A percentile compares a stretch with the other conserved stretches of the same genome.
These are phyloP conservation scores for Rusavskia elegans DNA, from an alignment of 495 filamentous ascomycete genomes.

Conservation along the genomic window DNA sequence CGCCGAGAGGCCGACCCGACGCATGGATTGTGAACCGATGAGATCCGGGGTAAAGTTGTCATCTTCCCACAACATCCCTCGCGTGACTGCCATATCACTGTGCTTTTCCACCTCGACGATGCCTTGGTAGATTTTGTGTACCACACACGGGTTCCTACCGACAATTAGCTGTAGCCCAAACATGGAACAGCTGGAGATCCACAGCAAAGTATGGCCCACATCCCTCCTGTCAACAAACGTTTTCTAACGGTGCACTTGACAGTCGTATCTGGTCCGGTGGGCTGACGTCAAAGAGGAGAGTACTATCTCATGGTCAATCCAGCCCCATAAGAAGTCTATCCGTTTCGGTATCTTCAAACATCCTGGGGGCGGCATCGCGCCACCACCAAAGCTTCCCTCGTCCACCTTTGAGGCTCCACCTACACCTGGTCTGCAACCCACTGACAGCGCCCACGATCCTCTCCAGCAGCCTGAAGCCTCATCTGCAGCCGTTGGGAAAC, in stretches of 20 bases:
- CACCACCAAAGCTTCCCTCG: conserved; percentile 32
- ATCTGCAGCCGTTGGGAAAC: conserved; percentile 58
- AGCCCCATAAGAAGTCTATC: conserved; percentile 93
- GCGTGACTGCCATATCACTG: no score
- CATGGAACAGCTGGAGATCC: conserved; percentile 94
- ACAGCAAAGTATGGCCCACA: conserved; percentile 64
- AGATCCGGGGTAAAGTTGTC: no score
- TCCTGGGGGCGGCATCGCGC: conserved; percentile 48
- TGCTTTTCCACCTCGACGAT: no score
- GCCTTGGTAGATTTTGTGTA: no score
- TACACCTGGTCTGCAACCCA: conserved; percentile 19
- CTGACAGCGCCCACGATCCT: conserved; percentile 27
- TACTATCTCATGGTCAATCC: conserved; percentile 94
- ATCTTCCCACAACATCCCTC: no score
- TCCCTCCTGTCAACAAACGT: neutral
- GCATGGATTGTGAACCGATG: no score
- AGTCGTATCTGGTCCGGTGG: conserved; percentile 98
- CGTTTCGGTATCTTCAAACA: conserved; percentile 98
- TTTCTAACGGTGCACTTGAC: conserved; percentile 2
- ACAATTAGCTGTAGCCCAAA: neutral
- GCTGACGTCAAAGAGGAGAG: conserved; percentile 74
- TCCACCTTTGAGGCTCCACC: conserved; percentile 30
- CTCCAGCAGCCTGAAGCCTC: conserved; percentile 30
- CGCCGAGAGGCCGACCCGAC: no score
- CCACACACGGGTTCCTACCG: no score